Percentiles rank a stretch among this genome's conserved stretches.
phyloP scores from a whole-genome alignment of 805 yeast species.

The Alloascoidea africana region DNA sequence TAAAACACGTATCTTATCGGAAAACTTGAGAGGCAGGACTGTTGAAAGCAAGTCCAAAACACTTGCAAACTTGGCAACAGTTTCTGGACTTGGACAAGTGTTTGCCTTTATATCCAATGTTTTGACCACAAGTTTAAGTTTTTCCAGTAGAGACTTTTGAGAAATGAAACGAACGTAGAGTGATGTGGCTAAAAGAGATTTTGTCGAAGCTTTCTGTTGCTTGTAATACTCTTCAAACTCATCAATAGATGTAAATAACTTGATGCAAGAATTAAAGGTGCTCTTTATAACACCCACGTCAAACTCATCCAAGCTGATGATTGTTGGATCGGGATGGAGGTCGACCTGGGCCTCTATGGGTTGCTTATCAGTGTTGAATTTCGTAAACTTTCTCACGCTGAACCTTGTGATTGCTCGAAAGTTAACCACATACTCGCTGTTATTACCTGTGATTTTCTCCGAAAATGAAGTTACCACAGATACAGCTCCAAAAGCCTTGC shows the following conservation, averaged over 20 bases:
- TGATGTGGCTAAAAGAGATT: background rate
- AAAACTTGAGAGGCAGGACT: conserved; percentile 16
- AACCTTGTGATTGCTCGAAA: background rate
- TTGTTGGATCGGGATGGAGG: background rate
- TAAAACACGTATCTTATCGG: conserved; percentile 15
- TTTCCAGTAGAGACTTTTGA: background rate
- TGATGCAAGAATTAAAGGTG: background rate
- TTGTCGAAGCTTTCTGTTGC: background rate
- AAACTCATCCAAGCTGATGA: background rate
- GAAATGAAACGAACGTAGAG: background rate
- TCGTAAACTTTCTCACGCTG: background rate
- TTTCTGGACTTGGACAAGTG: background rate
- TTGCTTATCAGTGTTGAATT: background rate
- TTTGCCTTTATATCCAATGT: background rate
- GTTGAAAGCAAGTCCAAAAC: conserved; percentile 18
- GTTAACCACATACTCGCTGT: background rate
- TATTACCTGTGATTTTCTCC: background rate
- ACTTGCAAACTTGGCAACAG: background rate
- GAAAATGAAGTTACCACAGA: background rate
- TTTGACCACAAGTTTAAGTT: background rate
- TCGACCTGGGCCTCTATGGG: background rate
- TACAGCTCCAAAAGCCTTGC: background rate
- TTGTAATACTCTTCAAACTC: background rate
- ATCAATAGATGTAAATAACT: background rate
- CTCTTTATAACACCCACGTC: background rate